Percentiles rank a stretch among this genome's conserved stretches.
These are phyloP conservation scores for Daldinia sp. DNA, from an alignment of 2,329 filamentous ascomycete genomes.

Conservation along the genomic window DNA sequence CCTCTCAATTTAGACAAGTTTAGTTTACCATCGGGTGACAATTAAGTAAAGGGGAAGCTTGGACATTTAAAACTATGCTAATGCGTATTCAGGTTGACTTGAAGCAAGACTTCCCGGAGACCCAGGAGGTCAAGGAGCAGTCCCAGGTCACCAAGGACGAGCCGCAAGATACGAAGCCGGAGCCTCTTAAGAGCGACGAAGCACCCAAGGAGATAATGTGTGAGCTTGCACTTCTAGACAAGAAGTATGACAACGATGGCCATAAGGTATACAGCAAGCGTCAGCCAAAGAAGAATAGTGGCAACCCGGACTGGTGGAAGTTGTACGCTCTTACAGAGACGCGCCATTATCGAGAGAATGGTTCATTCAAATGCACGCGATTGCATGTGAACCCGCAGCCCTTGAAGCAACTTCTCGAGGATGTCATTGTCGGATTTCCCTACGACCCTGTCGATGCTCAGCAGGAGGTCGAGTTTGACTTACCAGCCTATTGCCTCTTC, in stretches of 20 bases:
- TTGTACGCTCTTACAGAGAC: conserved; percentile 42
- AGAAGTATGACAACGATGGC: conserved; percentile 38
- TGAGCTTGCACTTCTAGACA: conserved; percentile 36
- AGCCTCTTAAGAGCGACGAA: conserved; percentile 17
- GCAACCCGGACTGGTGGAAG: conserved; percentile 39
- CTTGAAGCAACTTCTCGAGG: conserved; percentile 42
- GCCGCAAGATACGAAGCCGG: not conserved
- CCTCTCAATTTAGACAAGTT: not conserved
- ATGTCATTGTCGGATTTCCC: conserved; percentile 41
- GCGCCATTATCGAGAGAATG: conserved; percentile 33
- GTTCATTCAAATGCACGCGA: conserved; percentile 30
- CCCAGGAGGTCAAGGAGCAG: not conserved
- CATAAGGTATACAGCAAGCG: conserved; percentile 40
- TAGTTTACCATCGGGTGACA: not conserved
- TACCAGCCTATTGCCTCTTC: conserved; percentile 41
- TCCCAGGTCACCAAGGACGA: conserved; percentile 1
- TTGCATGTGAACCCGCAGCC: conserved; percentile 43
- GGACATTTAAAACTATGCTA: conserved; percentile 50
- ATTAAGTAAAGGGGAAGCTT: not conserved
- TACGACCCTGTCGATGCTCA: conserved; percentile 40
- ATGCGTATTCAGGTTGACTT: conserved; percentile 44
- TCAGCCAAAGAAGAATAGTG: conserved; percentile 21
- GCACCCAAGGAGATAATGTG: conserved; percentile 42
- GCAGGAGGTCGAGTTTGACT: conserved; percentile 24
- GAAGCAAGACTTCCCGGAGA: not conserved